A percentile compares a stretch with the other conserved stretches of the same genome.
phyloP scores from a whole-genome alignment of 768 basidiomycete genomes.

The Panaeolus papilionaceus region DNA sequence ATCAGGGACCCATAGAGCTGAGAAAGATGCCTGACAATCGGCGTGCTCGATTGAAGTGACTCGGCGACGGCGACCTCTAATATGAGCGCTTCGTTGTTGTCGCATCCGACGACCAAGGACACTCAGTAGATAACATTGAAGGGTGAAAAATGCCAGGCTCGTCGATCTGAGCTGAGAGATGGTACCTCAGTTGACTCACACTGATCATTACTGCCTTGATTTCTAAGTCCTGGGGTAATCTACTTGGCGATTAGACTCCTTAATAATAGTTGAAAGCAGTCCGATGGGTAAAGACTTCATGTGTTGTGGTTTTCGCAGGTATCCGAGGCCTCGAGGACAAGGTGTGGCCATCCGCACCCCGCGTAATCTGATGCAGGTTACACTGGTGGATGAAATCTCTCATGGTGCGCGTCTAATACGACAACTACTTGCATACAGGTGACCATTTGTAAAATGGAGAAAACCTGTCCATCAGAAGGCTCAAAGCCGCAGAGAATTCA shows the following conservation, averaged over 20 bases:
- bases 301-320: background rate
- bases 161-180: background rate
- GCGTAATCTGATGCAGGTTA: background rate
- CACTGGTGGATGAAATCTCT: background rate
- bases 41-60: background rate
- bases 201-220: background rate
- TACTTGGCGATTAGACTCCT: background rate
- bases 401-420: constrained; percentile 1
- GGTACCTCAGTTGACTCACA: background rate
- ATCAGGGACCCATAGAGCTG: background rate
- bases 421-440: background rate
- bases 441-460: background rate
- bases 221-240: background rate
- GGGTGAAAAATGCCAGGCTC: background rate
- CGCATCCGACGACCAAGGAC: constrained; percentile 2
- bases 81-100: constrained; percentile 4
- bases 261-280: background rate
- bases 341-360: background rate
- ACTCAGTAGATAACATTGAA: background rate
- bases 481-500: background rate
- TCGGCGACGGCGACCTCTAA: background rate
- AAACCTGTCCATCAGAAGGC: background rate
- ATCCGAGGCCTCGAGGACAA: constrained; percentile 7
- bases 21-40: background rate
- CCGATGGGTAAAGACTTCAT: background rate